Evolutionary conservation across 108 stramenopile species (phyloP), one percentile per base, ranked within the genome.

Genomic region (Cyclotella cryptica): DNA sequence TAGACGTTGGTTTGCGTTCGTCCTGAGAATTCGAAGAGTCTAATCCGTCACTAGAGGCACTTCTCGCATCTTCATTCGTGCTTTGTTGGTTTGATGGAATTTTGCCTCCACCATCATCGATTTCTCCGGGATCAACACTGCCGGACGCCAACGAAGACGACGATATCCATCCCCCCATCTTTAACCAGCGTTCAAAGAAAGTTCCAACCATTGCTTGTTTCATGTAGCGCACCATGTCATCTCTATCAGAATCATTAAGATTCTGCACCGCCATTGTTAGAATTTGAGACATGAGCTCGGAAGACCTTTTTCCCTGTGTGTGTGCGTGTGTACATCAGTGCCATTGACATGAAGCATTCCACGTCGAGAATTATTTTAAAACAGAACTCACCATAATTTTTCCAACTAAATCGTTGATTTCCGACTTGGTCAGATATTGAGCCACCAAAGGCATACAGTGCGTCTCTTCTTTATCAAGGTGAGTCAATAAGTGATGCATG

Each of bases 231-330:
- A 95, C 85, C 96, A 97, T 97, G 62, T 97, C 90, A 60, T 85
- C 84, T 66, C 88, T 72, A 44, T 94, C 93, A 12, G 78, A 74
- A 43, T 83, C 87, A 26, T 87, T 81, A 14, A 98, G 84, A 74
- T 91, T 95, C 53, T 95, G 93, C 10, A 97, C 92, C 12, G 96
- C 94, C 96, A 98, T 96, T 59, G 89, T 89, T 89, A 98, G 77
- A 12, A 98, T 96, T 62, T 94, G 85, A 41, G 88, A 89, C 83
- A 95, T 95, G 52, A 86, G 88, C 44, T 95, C 93, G 0, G 88
- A 86, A 0, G 86, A 86, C 15, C 96, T 78, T 62, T 93, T 91
- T 15, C 96, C 96, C 71, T 72, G 54, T 14, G 18, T 19, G 42
- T 30, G 52, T 72, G 54, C 1, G 18, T 19, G 42, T 30, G 52